Base-by-base conservation (phyloP, 2,329 filamentous ascomycete genomes). In the Biscogniauxia sp. region DNA sequence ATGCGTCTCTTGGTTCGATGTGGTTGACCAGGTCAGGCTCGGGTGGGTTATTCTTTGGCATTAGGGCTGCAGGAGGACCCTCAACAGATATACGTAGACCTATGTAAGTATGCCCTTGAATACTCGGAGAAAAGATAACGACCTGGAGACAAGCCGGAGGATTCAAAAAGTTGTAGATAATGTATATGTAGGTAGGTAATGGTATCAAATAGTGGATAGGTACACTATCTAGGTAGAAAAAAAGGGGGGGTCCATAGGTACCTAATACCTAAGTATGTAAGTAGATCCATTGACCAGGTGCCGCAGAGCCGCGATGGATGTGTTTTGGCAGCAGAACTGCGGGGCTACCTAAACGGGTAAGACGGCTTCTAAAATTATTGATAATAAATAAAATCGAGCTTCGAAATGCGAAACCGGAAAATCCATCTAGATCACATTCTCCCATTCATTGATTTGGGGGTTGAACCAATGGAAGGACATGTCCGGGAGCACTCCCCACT, bases 391-490 rank as follows among this genome's bases (percentile, higher is more conserved):
- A 32, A 45, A 45, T n/a, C 37, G 37, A 45, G 11, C 28, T 45
- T n/a, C 5, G 37, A 45, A 45, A 45, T 45, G 37, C 37, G 15
- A 45, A 45, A 45, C 17, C 17, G 37, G 37, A 45, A 32, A 32
- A 32, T 7, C 28, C 28, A 8, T 17, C 15, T 13, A 45, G 13
- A 17, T 45, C 17, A n/a, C 11, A 45, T 45, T 45, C 37, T 11
- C 37, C 17, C 37, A 45, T 45, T 45, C 37, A n/a, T 6, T 45
- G 37, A 45, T 45, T 45, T 45, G 37, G 6, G 6, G 28, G 26
- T 20, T 28, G 20, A 45, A 17, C 61, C 61, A 64, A 63, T 63
- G 7, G 60, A 45, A 58, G 5, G 19, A 20, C 7, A 20, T 9
- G 3, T 13, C 8, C 41, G 5, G 26, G 20, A 26, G 13, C 3